Base-by-base conservation (phyloP, 257 asterid species). In the Voacanga thouarsii region DNA sequence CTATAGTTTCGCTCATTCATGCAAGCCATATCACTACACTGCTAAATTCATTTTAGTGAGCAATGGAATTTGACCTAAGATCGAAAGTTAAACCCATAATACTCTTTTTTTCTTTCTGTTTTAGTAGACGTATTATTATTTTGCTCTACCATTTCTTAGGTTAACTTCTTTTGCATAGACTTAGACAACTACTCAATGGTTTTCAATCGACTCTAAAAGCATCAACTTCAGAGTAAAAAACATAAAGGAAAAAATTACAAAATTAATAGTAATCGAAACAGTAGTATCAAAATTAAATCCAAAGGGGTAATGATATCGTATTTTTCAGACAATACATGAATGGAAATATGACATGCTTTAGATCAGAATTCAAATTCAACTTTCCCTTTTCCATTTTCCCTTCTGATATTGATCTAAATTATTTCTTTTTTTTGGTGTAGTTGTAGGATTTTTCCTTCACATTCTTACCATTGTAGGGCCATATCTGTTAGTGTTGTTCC, bases 131-230 rank as follows among this genome's bases (percentile, higher is more conserved):
- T 60, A 91, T 81, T 89, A 89, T 75, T 77, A 80, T 90, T 91
- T 86, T 91, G 96, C 77, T 91, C 98, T n/a, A 89, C 83, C 97
- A 91, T 93, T 79, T 95, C 97, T 81, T 94, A 96, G 71, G 96
- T 90, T 86, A 94, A 82, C 82, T 94, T 94, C 92, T 92, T 94
- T 77, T 83, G 91, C 96, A 90, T 90, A 11, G 96, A 84, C 83
- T 85, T 92, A 44, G 98, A 86, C 80, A 94, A 86, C 72, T 92
- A 96, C 87, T 90, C 97, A 79, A 85, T 81, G 37, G 87, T 91
- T 85, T 88, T 88, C 90, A 94, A 89, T 79, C 69, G 79, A 78
- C 75, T 78, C 71, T 75, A 79, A 47, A 76, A 67, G 41, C 74
- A 73, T 82, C 78, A 89, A 80, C 82, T 26, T 72, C 56, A 63